These are phyloP conservation scores for Boletus subparvulus DNA, from an alignment of 768 basidiomycete genomes.

Conservation along the genomic window DNA sequence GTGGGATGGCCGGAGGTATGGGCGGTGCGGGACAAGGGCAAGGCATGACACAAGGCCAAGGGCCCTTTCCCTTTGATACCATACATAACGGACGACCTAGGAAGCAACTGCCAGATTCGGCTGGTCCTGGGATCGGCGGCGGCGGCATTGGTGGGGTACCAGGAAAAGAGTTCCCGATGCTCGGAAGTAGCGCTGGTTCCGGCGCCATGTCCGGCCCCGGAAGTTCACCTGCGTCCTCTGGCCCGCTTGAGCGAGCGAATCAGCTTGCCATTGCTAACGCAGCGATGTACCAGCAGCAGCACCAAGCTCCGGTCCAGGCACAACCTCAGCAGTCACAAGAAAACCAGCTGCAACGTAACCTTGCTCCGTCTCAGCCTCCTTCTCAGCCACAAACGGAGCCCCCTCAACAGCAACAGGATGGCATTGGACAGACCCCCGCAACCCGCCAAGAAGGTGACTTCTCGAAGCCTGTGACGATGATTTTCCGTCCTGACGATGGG, in stretches of 20 bases:
- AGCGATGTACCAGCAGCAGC: slow-evolving; percentile 43
- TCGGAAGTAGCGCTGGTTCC: slow-evolving; percentile 46
- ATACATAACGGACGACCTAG: slow-evolving; percentile 80
- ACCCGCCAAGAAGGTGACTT: slow-evolving; percentile 18
- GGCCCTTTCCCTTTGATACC: slow-evolving; percentile 59
- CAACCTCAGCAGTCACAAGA: slow-evolving; percentile 33
- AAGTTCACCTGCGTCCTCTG: slow-evolving; percentile 47
- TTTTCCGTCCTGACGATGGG: slow-evolving; percentile 84
- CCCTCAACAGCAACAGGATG: slow-evolving; percentile 23
- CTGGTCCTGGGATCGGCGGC: slow-evolving; percentile 37
- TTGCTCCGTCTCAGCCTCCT: slow-evolving; percentile 36
- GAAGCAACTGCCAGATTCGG: slow-evolving; percentile 73
- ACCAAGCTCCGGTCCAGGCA: slow-evolving; percentile 22
- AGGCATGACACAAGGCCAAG: slow-evolving; percentile 21
- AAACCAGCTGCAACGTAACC: slow-evolving; percentile 27
- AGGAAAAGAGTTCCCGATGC: slow-evolving; percentile 62
- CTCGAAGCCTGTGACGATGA: slow-evolving; percentile 53
- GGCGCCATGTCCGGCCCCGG: slow-evolving; percentile 47
- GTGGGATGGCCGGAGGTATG: slow-evolving; percentile 13
- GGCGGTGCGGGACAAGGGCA: slow-evolving; percentile 18
- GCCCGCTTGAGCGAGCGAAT: slow-evolving; percentile 53
- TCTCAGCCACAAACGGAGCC: slow-evolving; percentile 20
- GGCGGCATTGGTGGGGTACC: slow-evolving; percentile 34
- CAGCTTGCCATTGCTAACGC: slow-evolving; percentile 34
- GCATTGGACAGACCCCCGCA: slow-evolving; percentile 9